These are phyloP conservation scores for Elongisporangium undulatum DNA, from an alignment of 352 stramenopile species.

Conservation along the genomic window DNA sequence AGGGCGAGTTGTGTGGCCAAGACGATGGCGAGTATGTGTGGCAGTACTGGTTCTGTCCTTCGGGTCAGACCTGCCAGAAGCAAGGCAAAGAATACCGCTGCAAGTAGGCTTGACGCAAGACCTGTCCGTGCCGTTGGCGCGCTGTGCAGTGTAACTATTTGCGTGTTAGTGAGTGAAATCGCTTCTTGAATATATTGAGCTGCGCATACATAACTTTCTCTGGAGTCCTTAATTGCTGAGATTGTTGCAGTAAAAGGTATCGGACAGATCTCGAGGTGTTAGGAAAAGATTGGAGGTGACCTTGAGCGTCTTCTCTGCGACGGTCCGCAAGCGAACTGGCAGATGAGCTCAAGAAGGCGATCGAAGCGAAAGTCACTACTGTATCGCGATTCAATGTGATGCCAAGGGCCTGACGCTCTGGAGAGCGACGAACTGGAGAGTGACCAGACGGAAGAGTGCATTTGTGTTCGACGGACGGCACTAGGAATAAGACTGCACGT, in stretches of 20 bases:
- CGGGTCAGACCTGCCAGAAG: conserved; percentile 16
- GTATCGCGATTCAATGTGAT: background rate
- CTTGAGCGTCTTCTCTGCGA: background rate
- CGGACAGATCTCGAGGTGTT: background rate
- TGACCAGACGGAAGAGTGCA: too few species aligned
- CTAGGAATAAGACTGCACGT: too few species aligned
- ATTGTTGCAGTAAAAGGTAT: background rate
- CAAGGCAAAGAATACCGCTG: conserved; percentile 19
- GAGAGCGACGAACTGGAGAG: too few species aligned
- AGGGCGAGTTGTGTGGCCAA: conserved; percentile 25
- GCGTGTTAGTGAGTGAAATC: background rate
- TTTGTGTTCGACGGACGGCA: too few species aligned
- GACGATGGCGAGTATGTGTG: conserved; percentile 20
- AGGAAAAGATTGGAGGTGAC: background rate
- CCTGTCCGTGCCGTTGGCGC: too few species aligned
- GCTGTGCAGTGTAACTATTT: background rate
- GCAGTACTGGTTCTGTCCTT: conserved; percentile 23
- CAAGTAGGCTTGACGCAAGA: conserved; percentile 1
- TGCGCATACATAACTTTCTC: too few species aligned
- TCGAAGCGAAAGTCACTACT: background rate
- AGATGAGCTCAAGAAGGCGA: background rate
- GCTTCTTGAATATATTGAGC: too few species aligned
- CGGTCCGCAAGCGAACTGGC: background rate
- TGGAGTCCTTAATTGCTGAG: too few species aligned
- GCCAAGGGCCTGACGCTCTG: too few species aligned